phyloP scores from a whole-genome alignment of 495 filamentous ascomycete species.

The Aspergillus biplanus region DNA sequence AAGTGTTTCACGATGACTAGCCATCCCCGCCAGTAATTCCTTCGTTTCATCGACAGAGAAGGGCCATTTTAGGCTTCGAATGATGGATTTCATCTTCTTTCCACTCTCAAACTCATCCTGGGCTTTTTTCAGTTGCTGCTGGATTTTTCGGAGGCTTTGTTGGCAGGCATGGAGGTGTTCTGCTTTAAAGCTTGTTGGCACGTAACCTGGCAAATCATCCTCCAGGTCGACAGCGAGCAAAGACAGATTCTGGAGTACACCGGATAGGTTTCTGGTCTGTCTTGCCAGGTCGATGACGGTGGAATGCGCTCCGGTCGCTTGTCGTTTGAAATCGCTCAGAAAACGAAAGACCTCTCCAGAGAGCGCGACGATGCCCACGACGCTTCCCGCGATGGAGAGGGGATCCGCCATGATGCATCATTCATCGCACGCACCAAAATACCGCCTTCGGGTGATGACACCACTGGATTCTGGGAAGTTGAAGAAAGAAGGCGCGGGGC shows the following conservation, averaged over 20 bases:
- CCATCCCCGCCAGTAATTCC: constrained; percentile 2
- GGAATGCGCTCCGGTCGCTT: neutral
- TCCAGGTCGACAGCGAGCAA: constrained; percentile 3
- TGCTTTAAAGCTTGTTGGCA: neutral
- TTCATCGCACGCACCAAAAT: too few relatives aligned
- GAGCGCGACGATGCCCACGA: neutral
- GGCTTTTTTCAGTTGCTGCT: neutral
- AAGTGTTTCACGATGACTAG: neutral
- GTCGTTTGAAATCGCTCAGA: neutral
- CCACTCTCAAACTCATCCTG: neutral
- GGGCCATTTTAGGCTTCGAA: constrained; percentile 5
- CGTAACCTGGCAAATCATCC: neutral
- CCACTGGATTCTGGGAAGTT: too few relatives aligned
- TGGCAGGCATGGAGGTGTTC: constrained; percentile 4
- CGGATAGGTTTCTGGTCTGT: constrained; percentile 1
- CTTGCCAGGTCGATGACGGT: neutral
- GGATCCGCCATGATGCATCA: constrained; percentile 5
- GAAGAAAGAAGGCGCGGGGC: too few relatives aligned
- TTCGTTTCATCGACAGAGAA: neutral
- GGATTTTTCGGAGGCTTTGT: neutral
- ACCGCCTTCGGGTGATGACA: too few relatives aligned
- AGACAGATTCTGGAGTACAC: constrained; percentile 1
- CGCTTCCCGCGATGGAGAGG: constrained; percentile 9
- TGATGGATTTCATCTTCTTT: neutral
- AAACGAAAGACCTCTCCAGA: constrained; percentile 5